Base-by-base conservation (phyloP, 108 stramenopile species). In the Pseudonitzschia pungens region DNA sequence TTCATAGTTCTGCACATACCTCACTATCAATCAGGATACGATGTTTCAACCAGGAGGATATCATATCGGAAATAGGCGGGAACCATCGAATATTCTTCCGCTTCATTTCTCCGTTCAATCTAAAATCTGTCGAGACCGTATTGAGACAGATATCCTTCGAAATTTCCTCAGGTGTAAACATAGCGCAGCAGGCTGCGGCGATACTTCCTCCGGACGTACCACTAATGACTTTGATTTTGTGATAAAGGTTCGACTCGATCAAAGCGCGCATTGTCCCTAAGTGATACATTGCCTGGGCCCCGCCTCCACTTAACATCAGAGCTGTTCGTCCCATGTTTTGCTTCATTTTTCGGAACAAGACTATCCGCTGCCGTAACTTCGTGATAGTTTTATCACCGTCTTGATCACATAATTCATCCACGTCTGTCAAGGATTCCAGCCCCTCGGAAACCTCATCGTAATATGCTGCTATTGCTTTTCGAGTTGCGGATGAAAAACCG, bases 201-300 rank as follows among this genome's bases (percentile, higher is more conserved):
- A 97, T 95, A 70, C 76, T 77, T 16, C 96, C 96, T 53, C 96
- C 96, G 0, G 93, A 95, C 16, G 96, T 95, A 40, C 96, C 96
- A 9, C 88, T 90, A 48, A 97, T 86, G 41, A 95, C 93, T 60
- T 89, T 81, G 51, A 97, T 91, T 18, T 91, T 80, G 33, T 93
- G 77, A 70, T 95, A 97, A 9, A 92, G 57, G 44, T 83, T 81
- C 0, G 84, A 77, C 45, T 95, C 89, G 26, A 95, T 84, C 27
- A 97, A 71, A 36, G 93, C 93, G 59, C 91, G 88, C 36, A 97
- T 84, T 21, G 92, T 88, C 26, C 96, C 96, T 8, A 93, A 66
- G 73, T 97, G 96, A 71, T 97, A 97, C 96, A 97, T 97, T 31
- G 94, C 91, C 59, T 93, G 92, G 4, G 94, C 92, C 43, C 96